phyloP scores from a whole-genome alignment of 169 alveolate genomes.

The Cytauxzoon felis region DNA sequence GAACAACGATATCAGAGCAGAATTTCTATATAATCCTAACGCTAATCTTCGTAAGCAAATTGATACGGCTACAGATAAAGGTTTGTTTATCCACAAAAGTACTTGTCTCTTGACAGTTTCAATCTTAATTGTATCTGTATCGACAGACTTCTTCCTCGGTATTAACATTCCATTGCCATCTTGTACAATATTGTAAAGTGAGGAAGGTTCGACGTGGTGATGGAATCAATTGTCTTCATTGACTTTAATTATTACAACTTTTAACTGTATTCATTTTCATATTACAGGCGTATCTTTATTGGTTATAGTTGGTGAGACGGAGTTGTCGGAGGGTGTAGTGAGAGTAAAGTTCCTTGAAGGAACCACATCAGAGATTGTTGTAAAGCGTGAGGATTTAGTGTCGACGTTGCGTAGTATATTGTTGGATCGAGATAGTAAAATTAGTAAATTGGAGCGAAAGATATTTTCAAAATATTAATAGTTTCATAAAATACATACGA shows the following conservation, averaged over 20 bases:
- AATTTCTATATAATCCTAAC: conserved; percentile 60
- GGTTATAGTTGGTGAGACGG: conserved; percentile 50
- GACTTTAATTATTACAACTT: background rate
- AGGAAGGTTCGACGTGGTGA: too few species aligned
- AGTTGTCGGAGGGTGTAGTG: conserved; percentile 26
- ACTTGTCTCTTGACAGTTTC: too few species aligned
- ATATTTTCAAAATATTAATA: conserved; percentile 8
- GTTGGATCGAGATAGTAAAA: conserved; percentile 8
- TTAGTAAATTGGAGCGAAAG: conserved; percentile 1
- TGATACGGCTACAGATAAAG: conserved; percentile 76
- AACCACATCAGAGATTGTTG: conserved; percentile 18
- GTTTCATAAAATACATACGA: too few species aligned
- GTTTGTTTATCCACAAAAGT: too few species aligned
- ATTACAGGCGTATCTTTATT: conserved; percentile 42
- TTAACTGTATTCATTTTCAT: background rate
- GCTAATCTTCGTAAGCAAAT: conserved; percentile 77
- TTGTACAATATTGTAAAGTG: too few species aligned
- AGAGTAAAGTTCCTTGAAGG: conserved; percentile 18
- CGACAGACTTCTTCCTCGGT: too few species aligned
- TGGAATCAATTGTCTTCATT: too few species aligned
- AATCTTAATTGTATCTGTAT: too few species aligned
- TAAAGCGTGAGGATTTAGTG: conserved; percentile 33
- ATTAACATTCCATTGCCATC: conserved; percentile 1
- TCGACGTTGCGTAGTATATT: conserved; percentile 24
- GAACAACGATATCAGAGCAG: conserved; percentile 65